Evolutionary conservation across 768 basidiomycete species (phyloP), one percentile per base, ranked within the genome.

Genomic region (Russula dissimulans): DNA sequence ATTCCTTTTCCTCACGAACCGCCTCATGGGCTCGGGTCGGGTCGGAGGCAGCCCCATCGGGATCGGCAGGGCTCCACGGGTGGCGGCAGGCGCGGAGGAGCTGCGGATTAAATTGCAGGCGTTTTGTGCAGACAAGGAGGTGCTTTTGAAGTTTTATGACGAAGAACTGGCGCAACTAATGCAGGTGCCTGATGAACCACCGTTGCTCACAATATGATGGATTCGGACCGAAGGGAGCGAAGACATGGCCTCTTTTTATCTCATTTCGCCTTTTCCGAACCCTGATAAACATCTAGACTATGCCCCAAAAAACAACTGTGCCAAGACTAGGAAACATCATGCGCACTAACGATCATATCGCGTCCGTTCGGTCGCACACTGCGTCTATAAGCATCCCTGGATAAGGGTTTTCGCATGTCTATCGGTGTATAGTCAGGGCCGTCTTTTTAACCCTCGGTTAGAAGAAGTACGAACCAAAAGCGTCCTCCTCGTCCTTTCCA

Each of bases 1-100:
- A 0, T 95, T 93, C 72, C 72, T 92, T 60, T 95, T 95, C 77
- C 76, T 93, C 66, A 94, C 89, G 56, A 97, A 97, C 70, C 78
- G 93, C 26, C 75, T 95, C 59, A 87, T 91, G 78, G 85, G 81
- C 3, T 79, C 85, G 12, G 84, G 86, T 50, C 76, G 86, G 59
- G 78, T 85, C 75, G 83, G 82, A 1, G 71, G 77, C 26, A 60
- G 52, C 26, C 54, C 59, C 6, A 49, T 61, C 1, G 65, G 62
- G 10, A 31, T 60, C 18, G 57, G 63, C 26, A 58, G 66, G 44
- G 58, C 68, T 59, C 63, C n/a, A 22, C 66, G 65, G 18, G 70
- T 69, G 29, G 65, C 69, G 36, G 69, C 72, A 9, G 68, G 69
- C 44, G 74, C 74, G n/a, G 68, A 70, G 17, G 53, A 64, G 32